Conservation (phyloP, 495 filamentous ascomycete species). For the Hyaloscypha finlandica region DNA sequence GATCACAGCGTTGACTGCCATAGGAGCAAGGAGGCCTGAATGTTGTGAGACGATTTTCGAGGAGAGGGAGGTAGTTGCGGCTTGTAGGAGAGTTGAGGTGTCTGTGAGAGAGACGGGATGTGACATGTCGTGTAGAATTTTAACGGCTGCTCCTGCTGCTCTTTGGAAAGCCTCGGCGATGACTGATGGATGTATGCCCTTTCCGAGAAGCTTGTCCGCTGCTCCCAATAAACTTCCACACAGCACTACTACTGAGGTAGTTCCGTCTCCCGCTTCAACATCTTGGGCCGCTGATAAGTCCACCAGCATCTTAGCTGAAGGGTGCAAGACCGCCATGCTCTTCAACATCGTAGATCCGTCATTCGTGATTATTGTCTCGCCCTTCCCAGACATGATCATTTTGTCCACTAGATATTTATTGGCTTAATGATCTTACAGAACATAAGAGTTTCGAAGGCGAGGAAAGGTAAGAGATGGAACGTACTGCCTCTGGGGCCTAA, state of each 20-base stretch:
- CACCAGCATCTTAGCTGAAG: constrained; percentile 97
- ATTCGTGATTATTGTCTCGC: constrained; percentile 98
- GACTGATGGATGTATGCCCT: constrained; percentile 96
- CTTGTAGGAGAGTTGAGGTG: constrained; percentile 87
- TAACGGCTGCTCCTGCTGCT: constrained; percentile 82
- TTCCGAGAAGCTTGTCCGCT: constrained; percentile 82
- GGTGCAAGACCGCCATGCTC: constrained; percentile 98
- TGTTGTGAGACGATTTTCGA: constrained; percentile 99
- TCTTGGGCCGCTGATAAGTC: constrained; percentile 96
- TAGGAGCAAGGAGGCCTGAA: constrained; percentile 86
- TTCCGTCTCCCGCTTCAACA: constrained; percentile 97
- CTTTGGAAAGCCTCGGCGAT: constrained; percentile 98
- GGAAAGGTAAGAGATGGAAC: not conserved
- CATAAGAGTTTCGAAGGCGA: not conserved
- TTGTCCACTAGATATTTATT: constrained; percentile 71
- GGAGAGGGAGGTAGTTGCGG: constrained; percentile 94
- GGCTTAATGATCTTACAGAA: not conserved
- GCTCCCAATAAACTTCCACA: constrained; percentile 92
- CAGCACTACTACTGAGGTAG: constrained; percentile 97
- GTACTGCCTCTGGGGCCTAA: constrained; percentile 50
- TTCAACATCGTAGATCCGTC: constrained; percentile 98
- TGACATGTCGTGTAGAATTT: constrained; percentile 93
- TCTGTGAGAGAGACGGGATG: constrained; percentile 89
- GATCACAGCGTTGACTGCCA: constrained; percentile 94
- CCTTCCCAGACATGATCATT: constrained; percentile 97